phyloP scores from a whole-genome alignment of 139 green algal genomes.

The Chlamydomonas sphaeroides region DNA sequence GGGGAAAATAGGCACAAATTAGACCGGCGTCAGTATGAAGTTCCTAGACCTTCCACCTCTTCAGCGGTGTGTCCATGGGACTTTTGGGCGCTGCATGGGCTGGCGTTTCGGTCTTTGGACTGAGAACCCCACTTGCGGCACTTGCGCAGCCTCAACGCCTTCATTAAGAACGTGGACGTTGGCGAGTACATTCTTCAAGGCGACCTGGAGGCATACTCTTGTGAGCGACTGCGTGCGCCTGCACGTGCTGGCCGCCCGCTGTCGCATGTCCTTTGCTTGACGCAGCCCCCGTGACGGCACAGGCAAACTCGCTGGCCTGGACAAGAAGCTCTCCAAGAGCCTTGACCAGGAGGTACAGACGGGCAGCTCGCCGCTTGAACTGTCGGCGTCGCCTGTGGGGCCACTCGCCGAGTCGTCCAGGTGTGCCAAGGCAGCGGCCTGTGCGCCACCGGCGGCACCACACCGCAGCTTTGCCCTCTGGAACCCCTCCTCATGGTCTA shows the following conservation, averaged over 20 bases:
- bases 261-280: neutral
- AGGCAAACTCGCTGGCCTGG: conserved; percentile 96
- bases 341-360: conserved; percentile 91
- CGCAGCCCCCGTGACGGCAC: neutral
- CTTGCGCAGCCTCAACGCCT: conserved; percentile 80
- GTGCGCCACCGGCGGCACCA: neutral
- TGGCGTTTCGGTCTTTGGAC: too few relatives aligned
- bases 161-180: conserved; percentile 90
- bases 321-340: conserved; percentile 96
- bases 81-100: neutral
- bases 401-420: conserved; percentile 80
- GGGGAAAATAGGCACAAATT: too few relatives aligned
- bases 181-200: conserved; percentile 90
- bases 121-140: neutral
- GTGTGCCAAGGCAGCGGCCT: conserved; percentile 31
- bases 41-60: conserved; percentile 24
- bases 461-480: neutral
- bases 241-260: neutral
- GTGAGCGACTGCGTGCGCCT: conserved; percentile 69
- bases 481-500: too few relatives aligned
- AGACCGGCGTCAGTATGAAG: too few relatives aligned
- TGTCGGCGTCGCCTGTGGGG: conserved; percentile 90
- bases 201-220: conserved; percentile 94
- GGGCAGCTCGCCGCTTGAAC: conserved; percentile 69
- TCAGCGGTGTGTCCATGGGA: conserved; percentile 6